Base-by-base conservation (phyloP, 2,329 filamentous ascomycete genomes). In the Dryadomyces sulphureus region DNA sequence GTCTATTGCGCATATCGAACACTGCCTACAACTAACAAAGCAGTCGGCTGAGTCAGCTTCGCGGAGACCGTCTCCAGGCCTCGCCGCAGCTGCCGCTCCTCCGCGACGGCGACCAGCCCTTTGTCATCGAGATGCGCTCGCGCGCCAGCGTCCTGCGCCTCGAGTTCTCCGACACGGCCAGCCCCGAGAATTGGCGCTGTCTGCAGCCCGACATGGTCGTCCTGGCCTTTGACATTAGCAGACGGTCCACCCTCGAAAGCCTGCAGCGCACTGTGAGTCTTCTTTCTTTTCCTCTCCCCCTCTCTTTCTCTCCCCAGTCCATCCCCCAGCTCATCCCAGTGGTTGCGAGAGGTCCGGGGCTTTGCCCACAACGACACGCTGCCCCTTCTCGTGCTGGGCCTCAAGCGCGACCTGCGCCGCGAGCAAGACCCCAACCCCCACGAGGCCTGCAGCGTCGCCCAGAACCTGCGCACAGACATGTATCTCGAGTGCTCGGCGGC, bases 401-500 rank as follows among this genome's bases (percentile, higher is more conserved):
- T 81, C 49, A 80, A 80, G 60, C 65, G 77, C 49, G 77, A 81
- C 53, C 58, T 79, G 45, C 64, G 73, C 47, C 73, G 70, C 2
- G 73, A 77, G 49, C 61, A 64, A 12, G 75, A 79, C 53, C 73
- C 73, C 49, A 74, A 74, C 50, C 77, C 77, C 11, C 70, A 79
- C 50, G 77, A 80, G 58, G 76, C 66, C 1, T 75, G 77, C 54
- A 65, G 65, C 22, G 57, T 69, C 43, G 69, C 76, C 20, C 74
- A 79, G 54, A 67, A 70, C 52, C 66, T 80, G 65, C 63, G 76
- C 45, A 74, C 68, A 41, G 77, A 81, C 58, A 72, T 71, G 51
- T 81, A 80, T 54, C 69, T 79, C 57, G 77, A 81, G 54, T 81
- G 76, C 59, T 79, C 75, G 1, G 74, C 76, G 7, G 61, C 70